phyloP scores from a whole-genome alignment of 768 basidiomycete species.

The Multifurca ochricompacta region DNA sequence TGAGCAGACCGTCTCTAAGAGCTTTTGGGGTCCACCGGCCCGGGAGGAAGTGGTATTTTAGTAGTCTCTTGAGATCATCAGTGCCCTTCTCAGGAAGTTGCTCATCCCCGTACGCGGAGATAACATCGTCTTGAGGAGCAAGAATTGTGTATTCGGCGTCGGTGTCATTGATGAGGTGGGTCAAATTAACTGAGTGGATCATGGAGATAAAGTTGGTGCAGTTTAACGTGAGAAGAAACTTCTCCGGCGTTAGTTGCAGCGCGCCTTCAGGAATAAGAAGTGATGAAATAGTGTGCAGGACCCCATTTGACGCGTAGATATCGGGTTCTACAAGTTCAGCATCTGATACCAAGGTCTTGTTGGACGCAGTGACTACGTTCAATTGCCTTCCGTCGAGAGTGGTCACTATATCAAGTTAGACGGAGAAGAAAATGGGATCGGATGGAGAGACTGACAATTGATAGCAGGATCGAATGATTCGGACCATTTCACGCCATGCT shows the following conservation, averaged over 20 bases:
- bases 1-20: slow-evolving; percentile 61
- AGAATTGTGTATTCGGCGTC: slow-evolving; percentile 76
- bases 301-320: slow-evolving; percentile 91
- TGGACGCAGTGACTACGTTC: slow-evolving; percentile 45
- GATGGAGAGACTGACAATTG: slow-evolving; percentile 41
- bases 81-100: slow-evolving; percentile 59
- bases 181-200: slow-evolving; percentile 75
- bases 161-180: slow-evolving; percentile 60
- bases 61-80: slow-evolving; percentile 58
- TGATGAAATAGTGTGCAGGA: slow-evolving; percentile 80
- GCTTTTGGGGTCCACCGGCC: slow-evolving; percentile 67
- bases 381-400: slow-evolving; percentile 62
- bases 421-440: background rate
- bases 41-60: slow-evolving; percentile 90
- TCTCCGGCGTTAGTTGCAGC: slow-evolving; percentile 84
- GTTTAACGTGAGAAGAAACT: slow-evolving; percentile 86
- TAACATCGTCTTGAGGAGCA: slow-evolving; percentile 82
- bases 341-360: slow-evolving; percentile 48
- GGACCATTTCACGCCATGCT: slow-evolving; percentile 55
- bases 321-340: slow-evolving; percentile 67
- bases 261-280: slow-evolving; percentile 73
- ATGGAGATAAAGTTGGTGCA: slow-evolving; percentile 87
- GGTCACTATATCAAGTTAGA: slow-evolving; percentile 43
- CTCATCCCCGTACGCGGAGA: slow-evolving; percentile 44
- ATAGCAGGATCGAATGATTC: slow-evolving; percentile 47